Percentiles rank a stretch among this genome's conserved stretches.
Conservation (phyloP, 2,329 filamentous ascomycete species). For the Phoma sp. region DNA sequence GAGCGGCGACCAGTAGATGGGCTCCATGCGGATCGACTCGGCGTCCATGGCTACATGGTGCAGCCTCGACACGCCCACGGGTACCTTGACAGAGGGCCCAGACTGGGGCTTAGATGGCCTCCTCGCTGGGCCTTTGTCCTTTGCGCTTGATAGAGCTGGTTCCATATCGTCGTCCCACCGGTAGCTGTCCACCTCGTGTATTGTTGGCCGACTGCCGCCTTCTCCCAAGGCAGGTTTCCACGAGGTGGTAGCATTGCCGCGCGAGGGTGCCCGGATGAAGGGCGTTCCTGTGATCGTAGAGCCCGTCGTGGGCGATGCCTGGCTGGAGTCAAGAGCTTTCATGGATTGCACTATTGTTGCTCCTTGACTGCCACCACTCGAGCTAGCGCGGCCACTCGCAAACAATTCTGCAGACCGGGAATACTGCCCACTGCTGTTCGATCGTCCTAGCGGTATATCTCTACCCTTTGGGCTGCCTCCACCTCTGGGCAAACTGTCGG, state of each 20-base stretch:
- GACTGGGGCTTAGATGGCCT: constrained; percentile 30
- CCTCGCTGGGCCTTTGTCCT: constrained; percentile 37
- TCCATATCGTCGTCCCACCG: constrained; percentile 55
- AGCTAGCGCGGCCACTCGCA: constrained; percentile 30
- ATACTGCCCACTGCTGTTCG: constrained; percentile 32
- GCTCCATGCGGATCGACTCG: constrained; percentile 74
- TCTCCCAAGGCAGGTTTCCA: constrained; percentile 33
- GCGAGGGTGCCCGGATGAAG: constrained; percentile 58
- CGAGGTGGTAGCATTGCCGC: constrained; percentile 42
- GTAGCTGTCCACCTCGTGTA: constrained; percentile 55
- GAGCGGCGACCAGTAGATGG: constrained; percentile 96
- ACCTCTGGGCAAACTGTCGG: constrained; percentile 34
- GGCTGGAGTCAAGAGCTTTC: constrained; percentile 38
- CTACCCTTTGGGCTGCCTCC: constrained; percentile 29
- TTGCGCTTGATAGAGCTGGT: constrained; percentile 36
- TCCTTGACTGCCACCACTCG: constrained; percentile 31
- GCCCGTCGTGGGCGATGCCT: constrained; percentile 36
- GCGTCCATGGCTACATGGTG: constrained; percentile 84
- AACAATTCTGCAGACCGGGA: constrained; percentile 39
- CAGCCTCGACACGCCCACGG: constrained; percentile 87
- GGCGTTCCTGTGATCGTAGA: constrained; percentile 56
- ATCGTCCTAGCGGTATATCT: constrained; percentile 37
- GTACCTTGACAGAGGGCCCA: constrained; percentile 64
- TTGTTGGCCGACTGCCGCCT: constrained; percentile 42
- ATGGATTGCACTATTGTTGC: constrained; percentile 34